Evolutionary conservation across 2,329 filamentous ascomycete species (phyloP).

Genomic region (Westerdykella sp.): DNA sequence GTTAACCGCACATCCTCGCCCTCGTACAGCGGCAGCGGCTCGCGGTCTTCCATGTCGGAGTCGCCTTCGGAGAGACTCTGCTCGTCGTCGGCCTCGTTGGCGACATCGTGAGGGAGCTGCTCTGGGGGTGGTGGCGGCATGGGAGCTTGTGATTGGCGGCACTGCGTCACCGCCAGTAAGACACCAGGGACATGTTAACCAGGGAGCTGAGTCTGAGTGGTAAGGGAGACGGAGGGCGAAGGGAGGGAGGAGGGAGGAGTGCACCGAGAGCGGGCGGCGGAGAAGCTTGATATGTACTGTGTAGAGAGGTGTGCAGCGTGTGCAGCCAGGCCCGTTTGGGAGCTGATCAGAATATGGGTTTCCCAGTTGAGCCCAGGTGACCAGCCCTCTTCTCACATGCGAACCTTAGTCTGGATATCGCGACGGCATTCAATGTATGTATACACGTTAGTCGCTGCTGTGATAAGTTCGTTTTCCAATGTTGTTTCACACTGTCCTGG

Average conservation of each 20-base stretch:
- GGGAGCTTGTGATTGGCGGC: constrained; percentile 18
- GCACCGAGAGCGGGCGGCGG: neutral
- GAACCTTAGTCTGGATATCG: no score
- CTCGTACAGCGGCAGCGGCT: constrained; percentile 52
- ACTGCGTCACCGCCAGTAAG: constrained; percentile 18
- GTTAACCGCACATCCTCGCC: constrained; percentile 88
- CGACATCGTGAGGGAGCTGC: constrained; percentile 24
- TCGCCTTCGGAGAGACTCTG: constrained; percentile 29
- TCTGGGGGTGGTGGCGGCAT: constrained; percentile 16
- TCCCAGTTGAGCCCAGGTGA: no score
- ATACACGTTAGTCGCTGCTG: no score
- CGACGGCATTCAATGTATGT: no score
- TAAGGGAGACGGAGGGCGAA: neutral
- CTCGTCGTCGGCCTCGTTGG: constrained; percentile 43
- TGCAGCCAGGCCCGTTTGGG: neutral
- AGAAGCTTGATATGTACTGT: neutral
- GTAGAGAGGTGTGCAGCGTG: neutral
- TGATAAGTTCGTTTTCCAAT: no score
- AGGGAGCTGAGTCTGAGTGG: neutral
- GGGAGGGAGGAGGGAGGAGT: neutral
- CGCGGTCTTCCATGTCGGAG: constrained; percentile 24
- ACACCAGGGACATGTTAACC: constrained; percentile 7
- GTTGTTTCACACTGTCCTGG: no score
- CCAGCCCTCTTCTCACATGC: no score
- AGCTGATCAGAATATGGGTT: neutral